Evolutionary conservation across 352 stramenopile genomes (phyloP), one percentile per base, ranked within the genome.

Genomic region (Thraustochytrium sp.): DNA sequence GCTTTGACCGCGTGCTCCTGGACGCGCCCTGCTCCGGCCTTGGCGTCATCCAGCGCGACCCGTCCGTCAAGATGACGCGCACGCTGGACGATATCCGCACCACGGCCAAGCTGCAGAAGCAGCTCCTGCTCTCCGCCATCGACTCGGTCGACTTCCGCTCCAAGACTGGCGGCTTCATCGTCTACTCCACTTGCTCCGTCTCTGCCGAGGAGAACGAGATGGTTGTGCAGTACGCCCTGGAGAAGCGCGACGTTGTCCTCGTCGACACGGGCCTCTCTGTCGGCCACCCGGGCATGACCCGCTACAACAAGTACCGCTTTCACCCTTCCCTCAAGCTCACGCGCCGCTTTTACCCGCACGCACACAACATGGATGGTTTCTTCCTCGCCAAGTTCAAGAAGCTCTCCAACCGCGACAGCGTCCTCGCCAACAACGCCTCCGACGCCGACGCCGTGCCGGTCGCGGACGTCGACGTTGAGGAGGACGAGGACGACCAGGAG

Each of bases 301-400:
- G 54, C 31, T 87, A 78, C 40, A 93, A 98, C 86, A 92, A 98
- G 86, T 95, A 98, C 85, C 90, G 96, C 74, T 99, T 99, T 90
- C 97, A 99, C 89, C 97, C 96, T 29, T 97, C 93, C 26, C 86
- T 99, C 84, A 90, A 91, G 29, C 89, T 98, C 51, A 98, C 96
- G 48, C 88, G 95, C 42, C 91, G 97, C 72, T 99, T 99, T 87
- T 99, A 99, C 89, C 97, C 97, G 51, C 97, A 99, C 87, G 96
- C 96, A 85, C 97, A 99, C 91, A 99, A 99, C 89, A 99, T 99
- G 96, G 97, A 99, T 89, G 97, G 97, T 48, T 99, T 99, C 89
- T 99, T 97, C 89, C 96, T 99, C 40, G 96, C 95, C 48, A 99
- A 99, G 90, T 95, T 99, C 65, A 96, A 98, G 86, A 99, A 99